Percentiles rank a stretch among this genome's conserved stretches.
These are phyloP conservation scores for Alternaria ethzedia DNA, from an alignment of 2,329 filamentous ascomycete species.

Conservation along the genomic window DNA sequence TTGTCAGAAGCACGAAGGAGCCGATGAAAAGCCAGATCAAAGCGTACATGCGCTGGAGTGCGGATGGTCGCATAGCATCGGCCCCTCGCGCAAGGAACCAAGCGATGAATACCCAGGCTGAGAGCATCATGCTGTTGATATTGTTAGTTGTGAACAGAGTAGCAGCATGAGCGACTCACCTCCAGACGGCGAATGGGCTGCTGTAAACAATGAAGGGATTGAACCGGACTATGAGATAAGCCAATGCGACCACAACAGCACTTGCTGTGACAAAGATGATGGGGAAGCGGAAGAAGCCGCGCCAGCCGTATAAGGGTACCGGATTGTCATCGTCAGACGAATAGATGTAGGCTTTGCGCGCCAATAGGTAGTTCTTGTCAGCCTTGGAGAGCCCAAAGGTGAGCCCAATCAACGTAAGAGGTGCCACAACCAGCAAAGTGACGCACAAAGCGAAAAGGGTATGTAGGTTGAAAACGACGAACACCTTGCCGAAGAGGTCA, in stretches of 20 bases:
- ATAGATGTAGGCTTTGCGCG: constrained; percentile 67
- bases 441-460: constrained; percentile 90
- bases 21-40: constrained; percentile 84
- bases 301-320: constrained; percentile 74
- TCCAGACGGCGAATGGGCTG: constrained; percentile 84
- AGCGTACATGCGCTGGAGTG: constrained; percentile 80
- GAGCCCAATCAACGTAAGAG: constrained; percentile 73
- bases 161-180: constrained; percentile 29
- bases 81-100: constrained; percentile 85
- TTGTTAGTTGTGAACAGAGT: constrained; percentile 1
- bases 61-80: constrained; percentile 81
- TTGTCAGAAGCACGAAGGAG: constrained; percentile 75
- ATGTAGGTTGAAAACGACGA: constrained; percentile 79
- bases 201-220: constrained; percentile 94
- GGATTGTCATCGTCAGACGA: constrained; percentile 65
- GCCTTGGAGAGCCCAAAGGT: constrained; percentile 71
- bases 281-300: constrained; percentile 84
- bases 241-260: constrained; percentile 72
- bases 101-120: constrained; percentile 77
- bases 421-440: constrained; percentile 79
- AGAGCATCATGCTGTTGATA: constrained; percentile 72
- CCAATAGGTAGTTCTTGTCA: constrained; percentile 90
- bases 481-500: constrained; percentile 81
- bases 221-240: constrained; percentile 77
- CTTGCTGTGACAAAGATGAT: constrained; percentile 73